Evolutionary conservation across 768 basidiomycete genomes (phyloP).

Genomic region (Lentinula aciculospora): DNA sequence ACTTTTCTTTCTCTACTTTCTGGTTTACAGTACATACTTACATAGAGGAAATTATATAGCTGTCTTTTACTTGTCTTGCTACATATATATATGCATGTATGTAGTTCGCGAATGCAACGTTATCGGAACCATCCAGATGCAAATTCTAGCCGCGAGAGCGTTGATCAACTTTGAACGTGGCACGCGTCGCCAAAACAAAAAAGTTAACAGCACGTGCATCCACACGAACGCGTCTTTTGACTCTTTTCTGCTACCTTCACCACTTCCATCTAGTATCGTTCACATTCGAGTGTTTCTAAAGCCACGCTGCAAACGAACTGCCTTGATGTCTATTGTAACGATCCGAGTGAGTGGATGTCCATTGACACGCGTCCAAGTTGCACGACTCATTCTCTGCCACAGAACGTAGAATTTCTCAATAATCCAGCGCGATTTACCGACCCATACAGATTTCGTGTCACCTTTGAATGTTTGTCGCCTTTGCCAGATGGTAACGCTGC

Average conservation of each 20-base stretch:
- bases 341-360: conserved; percentile 45
- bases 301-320: neutral
- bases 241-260: neutral
- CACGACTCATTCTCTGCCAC: conserved; percentile 5
- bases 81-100: neutral
- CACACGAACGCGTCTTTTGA: neutral
- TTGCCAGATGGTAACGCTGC: conserved; percentile 71
- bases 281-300: neutral
- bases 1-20: neutral
- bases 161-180: too few relatives aligned
- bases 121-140: neutral
- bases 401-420: conserved; percentile 89
- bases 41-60: neutral
- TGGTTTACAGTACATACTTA: neutral
- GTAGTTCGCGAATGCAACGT: neutral
- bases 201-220: neutral
- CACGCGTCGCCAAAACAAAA: too few relatives aligned
- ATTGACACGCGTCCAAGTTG: neutral
- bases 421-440: conserved; percentile 92
- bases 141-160: too few relatives aligned
- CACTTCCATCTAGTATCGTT: too few relatives aligned
- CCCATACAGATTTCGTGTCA: conserved; percentile 88
- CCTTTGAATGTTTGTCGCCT: conserved; percentile 93
- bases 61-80: neutral
- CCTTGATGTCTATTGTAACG: conserved; percentile 60